Percentiles rank a stretch among this genome's conserved stretches.
Evolutionary conservation across 2,329 filamentous ascomycete genomes (phyloP).

Genomic region (Berkeleyomyces rouxiae): DNA sequence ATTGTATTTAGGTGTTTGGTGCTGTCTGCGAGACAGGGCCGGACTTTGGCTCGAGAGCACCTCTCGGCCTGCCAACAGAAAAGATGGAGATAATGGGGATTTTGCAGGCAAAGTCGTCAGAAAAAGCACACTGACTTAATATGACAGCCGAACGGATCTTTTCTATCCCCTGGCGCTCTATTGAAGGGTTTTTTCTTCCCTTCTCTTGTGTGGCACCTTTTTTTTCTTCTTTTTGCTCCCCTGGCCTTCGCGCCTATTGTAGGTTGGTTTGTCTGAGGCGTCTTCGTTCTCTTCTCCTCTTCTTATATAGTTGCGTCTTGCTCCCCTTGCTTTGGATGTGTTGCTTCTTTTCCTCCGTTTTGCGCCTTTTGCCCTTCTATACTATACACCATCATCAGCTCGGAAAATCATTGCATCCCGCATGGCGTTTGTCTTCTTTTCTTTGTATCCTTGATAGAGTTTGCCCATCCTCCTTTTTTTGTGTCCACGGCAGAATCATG

Average conservation of each 20-base stretch:
- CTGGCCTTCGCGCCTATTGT: background rate
- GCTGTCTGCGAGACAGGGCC: background rate
- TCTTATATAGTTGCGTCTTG: background rate
- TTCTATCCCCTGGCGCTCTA: slow-evolving; percentile 3
- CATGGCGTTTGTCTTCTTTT: background rate
- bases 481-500: background rate
- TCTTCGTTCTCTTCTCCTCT: background rate
- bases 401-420: background rate
- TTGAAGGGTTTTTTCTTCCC: background rate
- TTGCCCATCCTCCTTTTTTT: background rate
- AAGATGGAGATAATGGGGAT: background rate
- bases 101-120: background rate
- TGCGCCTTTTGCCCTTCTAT: background rate
- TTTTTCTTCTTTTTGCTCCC: background rate
- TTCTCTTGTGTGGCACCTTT: background rate
- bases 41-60: too few relatives aligned
- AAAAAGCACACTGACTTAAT: background rate
- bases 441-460: background rate
- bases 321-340: background rate
- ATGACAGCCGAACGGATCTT: slow-evolving; percentile 1
- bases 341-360: background rate
- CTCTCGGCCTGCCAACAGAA: too few relatives aligned
- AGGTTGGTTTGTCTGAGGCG: background rate
- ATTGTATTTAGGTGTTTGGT: background rate
- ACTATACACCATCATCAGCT: background rate